Evolutionary conservation across 805 yeast genomes (phyloP).

Genomic region (Metschnikowia picachoensis): DNA sequence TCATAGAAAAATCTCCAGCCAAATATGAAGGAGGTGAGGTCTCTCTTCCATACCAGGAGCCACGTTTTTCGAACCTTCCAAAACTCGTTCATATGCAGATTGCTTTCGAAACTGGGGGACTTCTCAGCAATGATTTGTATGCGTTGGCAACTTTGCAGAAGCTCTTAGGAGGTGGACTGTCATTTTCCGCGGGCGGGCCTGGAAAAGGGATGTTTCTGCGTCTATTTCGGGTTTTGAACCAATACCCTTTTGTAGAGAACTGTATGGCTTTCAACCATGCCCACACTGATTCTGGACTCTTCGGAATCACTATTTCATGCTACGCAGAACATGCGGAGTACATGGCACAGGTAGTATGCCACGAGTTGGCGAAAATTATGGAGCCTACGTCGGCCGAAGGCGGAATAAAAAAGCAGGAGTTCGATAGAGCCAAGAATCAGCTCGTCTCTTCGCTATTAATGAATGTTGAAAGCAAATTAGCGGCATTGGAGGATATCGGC

Average conservation of each 20-base stretch:
- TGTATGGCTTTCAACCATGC: slow-evolving; percentile 87
- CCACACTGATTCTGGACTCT: slow-evolving; percentile 84
- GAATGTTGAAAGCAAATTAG: slow-evolving; percentile 90
- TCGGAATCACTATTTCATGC: slow-evolving; percentile 84
- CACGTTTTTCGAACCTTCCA: slow-evolving; percentile 50
- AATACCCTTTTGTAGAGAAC: slow-evolving; percentile 85
- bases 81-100: slow-evolving; percentile 82
- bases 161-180: slow-evolving; percentile 93
- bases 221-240: slow-evolving; percentile 84
- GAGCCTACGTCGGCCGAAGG: slow-evolving; percentile 40
- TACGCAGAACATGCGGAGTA: slow-evolving; percentile 83
- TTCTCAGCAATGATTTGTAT: slow-evolving; percentile 80
- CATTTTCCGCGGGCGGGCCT: slow-evolving; percentile 98
- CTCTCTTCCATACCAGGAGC: slow-evolving; percentile 34
- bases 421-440: slow-evolving; percentile 88
- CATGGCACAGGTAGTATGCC: slow-evolving; percentile 71
- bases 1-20: slow-evolving; percentile 51
- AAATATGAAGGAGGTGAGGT: slow-evolving; percentile 50
- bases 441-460: slow-evolving; percentile 80
- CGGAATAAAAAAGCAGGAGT: slow-evolving; percentile 67
- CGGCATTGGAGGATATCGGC: slow-evolving; percentile 93
- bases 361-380: slow-evolving; percentile 34
- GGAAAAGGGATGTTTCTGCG: slow-evolving; percentile 99
- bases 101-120: slow-evolving; percentile 84
- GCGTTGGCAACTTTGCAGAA: slow-evolving; percentile 89